Base-by-base conservation (phyloP, 306 rosid genomes). In the Cicer bijugum region DNA sequence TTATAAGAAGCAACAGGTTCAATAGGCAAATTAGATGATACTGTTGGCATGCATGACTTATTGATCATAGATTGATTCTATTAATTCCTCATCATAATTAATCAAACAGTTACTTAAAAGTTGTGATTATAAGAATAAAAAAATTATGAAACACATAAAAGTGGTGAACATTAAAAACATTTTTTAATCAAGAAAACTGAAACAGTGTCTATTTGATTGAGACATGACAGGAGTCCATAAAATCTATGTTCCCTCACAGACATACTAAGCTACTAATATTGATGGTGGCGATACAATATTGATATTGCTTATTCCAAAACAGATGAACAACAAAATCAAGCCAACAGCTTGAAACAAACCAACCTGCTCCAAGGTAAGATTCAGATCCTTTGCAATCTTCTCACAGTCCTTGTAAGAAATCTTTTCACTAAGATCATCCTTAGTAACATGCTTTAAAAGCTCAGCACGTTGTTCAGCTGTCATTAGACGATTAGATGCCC, bases 401-500 rank as follows among this genome's bases (percentile, higher is more conserved):
- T 87, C 90, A 75, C 89, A 89, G 28, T 91, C 91, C 84, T 70
- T 87, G 75, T 74, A 85, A 44, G 97, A 85, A 76, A 91, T 86
- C 67, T 88, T 91, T 76, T 81, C 87, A 39, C 69, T 71, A 15
- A 37, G 74, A 67, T 87, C 84, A 75, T 84, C 87, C 92, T 75
- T 85, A 17, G 45, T 67, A 66, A 88, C 80, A 74, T 76, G 81
- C 84, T 87, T 86, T 69, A 85, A 68, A 71, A 89, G 92, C 78
- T 88, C 87, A 61, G 85, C 88, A 75, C 96, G 96, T 63, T 94
- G 97, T 59, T 84, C 92, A 57, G 91, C 88, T 63, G 95, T 91
- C 96, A 91, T 94, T 62, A 94, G 87, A 76, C 83, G 89, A 52
- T 75, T 75, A 55, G 93, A 88, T 61, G 98, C 87, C 98, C 98